Percentiles rank a stretch among this genome's conserved stretches.
Evolutionary conservation across 2,329 filamentous ascomycete genomes (phyloP).

Genomic region (Septoria petroselini): DNA sequence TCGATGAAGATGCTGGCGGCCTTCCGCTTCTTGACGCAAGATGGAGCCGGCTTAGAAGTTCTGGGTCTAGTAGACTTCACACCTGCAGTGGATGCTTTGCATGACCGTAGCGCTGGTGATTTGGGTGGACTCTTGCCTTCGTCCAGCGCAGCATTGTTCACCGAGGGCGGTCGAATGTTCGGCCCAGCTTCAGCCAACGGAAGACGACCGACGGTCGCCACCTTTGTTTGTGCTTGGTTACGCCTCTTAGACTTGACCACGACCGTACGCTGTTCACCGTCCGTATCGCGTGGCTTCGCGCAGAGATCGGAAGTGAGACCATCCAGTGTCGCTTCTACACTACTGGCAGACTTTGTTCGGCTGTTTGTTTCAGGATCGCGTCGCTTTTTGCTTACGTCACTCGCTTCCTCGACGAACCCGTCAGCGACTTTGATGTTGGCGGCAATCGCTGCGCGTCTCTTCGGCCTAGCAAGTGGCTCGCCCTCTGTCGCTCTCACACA

Average conservation of each 20-base stretch:
- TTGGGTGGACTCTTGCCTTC: background rate
- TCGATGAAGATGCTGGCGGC: background rate
- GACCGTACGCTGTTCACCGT: no score
- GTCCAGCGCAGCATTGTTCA: background rate
- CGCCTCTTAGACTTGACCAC: background rate
- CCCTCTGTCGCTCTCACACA: no score
- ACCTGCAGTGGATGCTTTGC: no score
- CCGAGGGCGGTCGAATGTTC: conserved; percentile 5
- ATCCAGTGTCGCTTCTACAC: background rate
- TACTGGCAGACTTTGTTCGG: no score
- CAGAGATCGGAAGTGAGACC: no score
- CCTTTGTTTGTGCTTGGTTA: no score
- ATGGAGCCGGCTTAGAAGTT: no score
- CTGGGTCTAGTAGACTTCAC: no score
- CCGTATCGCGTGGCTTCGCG: no score
- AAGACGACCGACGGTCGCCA: background rate
- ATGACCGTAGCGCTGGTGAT: background rate
- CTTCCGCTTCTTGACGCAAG: background rate
- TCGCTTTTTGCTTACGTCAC: conserved; percentile 27
- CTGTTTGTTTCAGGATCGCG: conserved; percentile 5
- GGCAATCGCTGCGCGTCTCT: conserved; percentile 26
- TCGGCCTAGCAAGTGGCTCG: conserved; percentile 18
- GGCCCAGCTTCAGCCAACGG: conserved; percentile 3
- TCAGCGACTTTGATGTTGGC: conserved; percentile 26
- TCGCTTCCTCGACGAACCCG: conserved; percentile 28